phyloP scores from a whole-genome alignment of 1,284 basidiomycete species.

The Ceratobasidium papillatum region DNA sequence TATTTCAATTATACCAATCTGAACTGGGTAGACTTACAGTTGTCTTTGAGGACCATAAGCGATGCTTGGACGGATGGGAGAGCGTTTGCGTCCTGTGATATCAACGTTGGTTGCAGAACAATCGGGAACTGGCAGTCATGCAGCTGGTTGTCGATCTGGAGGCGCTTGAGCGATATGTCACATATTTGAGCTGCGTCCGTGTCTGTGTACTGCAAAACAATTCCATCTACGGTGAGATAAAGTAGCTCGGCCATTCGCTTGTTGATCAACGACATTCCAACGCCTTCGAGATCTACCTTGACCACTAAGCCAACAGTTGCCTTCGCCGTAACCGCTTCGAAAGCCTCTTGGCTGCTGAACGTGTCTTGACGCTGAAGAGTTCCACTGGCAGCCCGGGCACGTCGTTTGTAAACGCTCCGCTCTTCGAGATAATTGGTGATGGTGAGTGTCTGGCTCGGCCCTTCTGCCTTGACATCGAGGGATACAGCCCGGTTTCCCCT shows the following conservation, averaged over 20 bases:
- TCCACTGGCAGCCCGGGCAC: constrained; percentile 60
- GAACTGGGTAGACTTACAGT: constrained; percentile 64
- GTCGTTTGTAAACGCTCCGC: constrained; percentile 88
- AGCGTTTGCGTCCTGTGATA: constrained; percentile 81
- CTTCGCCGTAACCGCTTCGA: constrained; percentile 86
- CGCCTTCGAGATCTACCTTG: constrained; percentile 84
- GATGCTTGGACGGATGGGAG: constrained; percentile 92
- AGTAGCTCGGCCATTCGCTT: constrained; percentile 88
- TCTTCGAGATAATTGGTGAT: constrained; percentile 91
- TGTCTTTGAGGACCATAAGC: constrained; percentile 90
- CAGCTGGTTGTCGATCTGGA: constrained; percentile 98
- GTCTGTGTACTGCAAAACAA: constrained; percentile 89
- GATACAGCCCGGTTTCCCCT: constrained; percentile 73
- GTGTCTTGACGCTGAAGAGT: constrained; percentile 74
- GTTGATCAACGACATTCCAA: constrained; percentile 94
- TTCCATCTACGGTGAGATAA: constrained; percentile 81
- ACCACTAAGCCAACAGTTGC: constrained; percentile 75
- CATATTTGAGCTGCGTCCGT: constrained; percentile 84
- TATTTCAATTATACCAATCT: neutral
- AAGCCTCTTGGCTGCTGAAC: constrained; percentile 75
- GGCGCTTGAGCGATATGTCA: constrained; percentile 83
- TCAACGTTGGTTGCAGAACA: constrained; percentile 92
- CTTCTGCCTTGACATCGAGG: constrained; percentile 93
- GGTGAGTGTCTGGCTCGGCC: constrained; percentile 83
- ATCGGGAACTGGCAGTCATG: constrained; percentile 97